Evolutionary conservation across 306 rosid genomes (phyloP), one percentile per base, ranked within the genome.

Genomic region (Phaseolus lunatus): DNA sequence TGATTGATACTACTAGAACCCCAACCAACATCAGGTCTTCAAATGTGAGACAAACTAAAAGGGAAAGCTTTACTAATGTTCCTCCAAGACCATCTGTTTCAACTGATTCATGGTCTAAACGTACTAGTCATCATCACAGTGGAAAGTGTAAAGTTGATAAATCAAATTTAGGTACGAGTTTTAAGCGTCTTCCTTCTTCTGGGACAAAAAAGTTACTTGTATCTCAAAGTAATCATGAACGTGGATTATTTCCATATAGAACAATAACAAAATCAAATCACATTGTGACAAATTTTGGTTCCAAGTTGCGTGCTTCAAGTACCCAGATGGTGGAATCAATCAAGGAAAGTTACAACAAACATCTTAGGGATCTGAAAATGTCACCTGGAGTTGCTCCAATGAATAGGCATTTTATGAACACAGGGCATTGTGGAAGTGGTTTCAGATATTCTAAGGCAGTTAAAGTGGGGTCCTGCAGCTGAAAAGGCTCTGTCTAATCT

Each of bases 1-100:
- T 54, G 62, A 31, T 54, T 54, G 62, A 54, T 20, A 54, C 62
- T 54, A 16, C 62, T 16, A 54, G 62, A 54, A 52, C 58, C 58
- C 58, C 58, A 52, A 12, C 58, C 26, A 52, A 52, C 13, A 52
- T 52, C 58, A 52, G 26, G 19, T 52, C 58, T 52, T 19, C 58
- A 52, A 52, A 52, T 2, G 58, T 52, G 26, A 52, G 9, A 52
- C 58, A 52, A 26, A 52, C 19, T 52, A 52, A 52, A 19, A 8
- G 3, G 56, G 56, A 52, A 13, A 52, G 19, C 26, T 52, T 52
- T 52, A 18, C 26, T 14, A 52, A 24, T 52, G 58, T 52, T 52
- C 12, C 19, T 52, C 58, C 58, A 19, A 52, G 58, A 19, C 26
- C 58, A 2, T 19, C 58, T 9, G 26, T 54, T 23, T 54, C 62